Base-by-base conservation (phyloP, 2,329 filamentous ascomycete species). In the Penicillium sp. region DNA sequence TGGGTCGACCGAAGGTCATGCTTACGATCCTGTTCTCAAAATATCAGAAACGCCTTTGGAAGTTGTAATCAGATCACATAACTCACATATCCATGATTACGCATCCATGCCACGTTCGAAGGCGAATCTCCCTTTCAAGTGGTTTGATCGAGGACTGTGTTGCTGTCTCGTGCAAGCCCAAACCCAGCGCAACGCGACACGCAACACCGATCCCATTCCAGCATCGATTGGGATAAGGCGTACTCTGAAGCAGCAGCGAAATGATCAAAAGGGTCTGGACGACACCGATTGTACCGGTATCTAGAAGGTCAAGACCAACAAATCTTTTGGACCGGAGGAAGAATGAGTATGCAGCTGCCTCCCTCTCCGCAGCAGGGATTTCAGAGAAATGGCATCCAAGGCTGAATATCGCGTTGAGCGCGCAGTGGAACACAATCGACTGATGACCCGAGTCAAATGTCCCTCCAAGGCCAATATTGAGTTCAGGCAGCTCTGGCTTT, bases 121-220 rank as follows among this genome's bases (percentile, higher is more conserved):
- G 65, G 10, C 71, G 67, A 19, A 77, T 72, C 46, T 79, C 75
- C 9, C 54, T 68, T 54, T 79, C 77, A n/a, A 77, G 43, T 0
- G 71, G 59, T 18, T 63, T 62, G 9, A 63, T 55, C 16, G 60
- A 36, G 31, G 62, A 33, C 56, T 58, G 54, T 24, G 55, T 35
- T 18, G 62, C 37, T 59, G 62, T 24, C 7, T 71, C 70, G 54
- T 81, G 78, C 36, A 82, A 60, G 0, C 78, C 78, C 2, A 81
- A 64, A 0, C 77, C 77, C 46, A 77, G 74, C 0, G 76, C 78
- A 10, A 79, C 66, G 3, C 78, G 69, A 51, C 73, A 78, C 0
- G 79, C 78, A 5, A 80, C 52, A 1, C 78, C 79, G 4, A 79
- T 73, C 0, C 74, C 66, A 49, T 79, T 78, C 77, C 78, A 81